phyloP scores from a whole-genome alignment of 2,329 filamentous ascomycete genomes.

The Fusarium pininemorale region DNA sequence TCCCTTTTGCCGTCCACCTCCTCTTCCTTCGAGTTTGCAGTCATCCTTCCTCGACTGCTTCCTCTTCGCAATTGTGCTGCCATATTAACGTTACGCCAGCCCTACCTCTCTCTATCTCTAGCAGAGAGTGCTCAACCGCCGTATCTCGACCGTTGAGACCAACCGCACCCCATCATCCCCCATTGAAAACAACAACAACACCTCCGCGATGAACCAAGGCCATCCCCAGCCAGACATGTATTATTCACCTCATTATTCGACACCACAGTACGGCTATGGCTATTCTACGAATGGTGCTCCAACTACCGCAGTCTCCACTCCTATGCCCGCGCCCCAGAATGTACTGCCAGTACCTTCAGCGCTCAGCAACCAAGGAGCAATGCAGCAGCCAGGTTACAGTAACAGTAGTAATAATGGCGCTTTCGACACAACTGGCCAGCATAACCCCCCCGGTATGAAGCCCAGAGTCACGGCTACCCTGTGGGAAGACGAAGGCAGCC shows the following conservation, averaged over 20 bases:
- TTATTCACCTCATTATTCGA: slow-evolving; percentile 81
- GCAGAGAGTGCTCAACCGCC: not conserved
- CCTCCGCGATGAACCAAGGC: slow-evolving; percentile 76
- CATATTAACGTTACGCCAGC: slow-evolving; percentile 13
- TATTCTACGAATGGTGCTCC: slow-evolving; percentile 75
- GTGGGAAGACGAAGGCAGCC: slow-evolving; percentile 97
- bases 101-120: slow-evolving; percentile 1
- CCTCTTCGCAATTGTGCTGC: slow-evolving; percentile 49
- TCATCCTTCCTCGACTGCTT: slow-evolving; percentile 62
- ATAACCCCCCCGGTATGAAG: slow-evolving; percentile 93
- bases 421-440: slow-evolving; percentile 91
- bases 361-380: slow-evolving; percentile 57
- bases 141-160: not conserved
- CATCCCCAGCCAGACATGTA: slow-evolving; percentile 65
- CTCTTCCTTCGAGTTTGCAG: slow-evolving; percentile 58
- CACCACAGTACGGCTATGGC: slow-evolving; percentile 72
- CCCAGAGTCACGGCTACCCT: slow-evolving; percentile 94
- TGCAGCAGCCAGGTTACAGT: slow-evolving; percentile 52
- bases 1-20: slow-evolving; percentile 41
- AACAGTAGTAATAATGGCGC: slow-evolving; percentile 58
- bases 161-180: not conserved
- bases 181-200: slow-evolving; percentile 42
- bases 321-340: slow-evolving; percentile 68
- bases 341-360: slow-evolving; percentile 75
- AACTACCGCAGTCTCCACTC: slow-evolving; percentile 73